phyloP scores from a whole-genome alignment of 1,284 basidiomycete species.

The Leccinum solheimii region DNA sequence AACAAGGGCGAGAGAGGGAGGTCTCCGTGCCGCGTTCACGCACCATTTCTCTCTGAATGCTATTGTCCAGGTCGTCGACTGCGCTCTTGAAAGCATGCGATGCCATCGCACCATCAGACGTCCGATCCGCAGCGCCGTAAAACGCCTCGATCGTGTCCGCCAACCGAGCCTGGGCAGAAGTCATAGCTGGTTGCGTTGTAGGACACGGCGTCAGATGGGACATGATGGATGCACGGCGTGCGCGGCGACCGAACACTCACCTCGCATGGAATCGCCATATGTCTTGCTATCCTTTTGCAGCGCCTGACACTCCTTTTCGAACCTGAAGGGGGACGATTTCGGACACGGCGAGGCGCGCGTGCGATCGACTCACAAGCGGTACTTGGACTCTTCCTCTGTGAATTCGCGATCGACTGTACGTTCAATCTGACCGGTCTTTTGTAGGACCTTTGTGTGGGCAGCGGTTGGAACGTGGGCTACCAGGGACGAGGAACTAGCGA shows the following conservation, averaged over 20 bases:
- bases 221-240: neutral
- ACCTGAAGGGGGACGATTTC: slow-evolving; percentile 47
- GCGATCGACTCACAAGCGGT: slow-evolving; percentile 65
- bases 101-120: slow-evolving; percentile 93
- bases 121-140: slow-evolving; percentile 83
- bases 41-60: slow-evolving; percentile 84
- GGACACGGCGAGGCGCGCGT: neutral
- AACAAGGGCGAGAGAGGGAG: neutral
- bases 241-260: slow-evolving; percentile 42
- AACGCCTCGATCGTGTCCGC: slow-evolving; percentile 94
- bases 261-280: slow-evolving; percentile 93
- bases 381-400: slow-evolving; percentile 89
- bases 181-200: slow-evolving; percentile 67
- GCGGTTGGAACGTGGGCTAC: slow-evolving; percentile 2
- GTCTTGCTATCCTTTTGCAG: slow-evolving; percentile 96
- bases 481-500: slow-evolving; percentile 7
- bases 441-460: slow-evolving; percentile 62
- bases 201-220: neutral
- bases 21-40: slow-evolving; percentile 2
- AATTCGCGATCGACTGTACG: slow-evolving; percentile 94
- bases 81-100: slow-evolving; percentile 95
- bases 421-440: slow-evolving; percentile 98
- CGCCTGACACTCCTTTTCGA: slow-evolving; percentile 90
- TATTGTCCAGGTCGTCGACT: slow-evolving; percentile 90
- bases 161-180: slow-evolving; percentile 88